Evolutionary conservation across 257 asterid genomes (phyloP).

Genomic region (Linaria vulgaris): DNA sequence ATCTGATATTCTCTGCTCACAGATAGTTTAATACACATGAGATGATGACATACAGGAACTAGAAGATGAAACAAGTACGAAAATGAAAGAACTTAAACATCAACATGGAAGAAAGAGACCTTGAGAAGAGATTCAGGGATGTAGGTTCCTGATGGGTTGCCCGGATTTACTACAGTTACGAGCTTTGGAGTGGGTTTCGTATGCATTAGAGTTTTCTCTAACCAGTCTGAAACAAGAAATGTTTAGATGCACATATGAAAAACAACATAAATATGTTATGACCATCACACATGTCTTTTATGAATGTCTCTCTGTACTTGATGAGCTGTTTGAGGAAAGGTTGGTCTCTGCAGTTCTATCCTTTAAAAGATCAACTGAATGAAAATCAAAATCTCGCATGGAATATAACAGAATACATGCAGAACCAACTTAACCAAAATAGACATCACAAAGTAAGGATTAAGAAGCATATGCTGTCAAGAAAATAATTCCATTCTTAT

Average conservation of each 20-base stretch:
- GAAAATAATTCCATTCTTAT: no score
- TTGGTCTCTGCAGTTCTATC: no score
- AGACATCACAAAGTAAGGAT: no score
- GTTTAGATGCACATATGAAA: neutral
- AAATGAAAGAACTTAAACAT: neutral
- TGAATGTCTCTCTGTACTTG: neutral
- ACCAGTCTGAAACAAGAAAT: constrained; percentile 65
- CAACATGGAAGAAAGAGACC: constrained; percentile 38
- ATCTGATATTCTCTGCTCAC: constrained; percentile 75
- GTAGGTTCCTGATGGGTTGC: constrained; percentile 98
- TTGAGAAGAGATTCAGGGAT: constrained; percentile 87
- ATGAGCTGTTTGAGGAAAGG: neutral
- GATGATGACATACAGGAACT: constrained; percentile 1
- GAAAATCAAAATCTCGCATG: no score
- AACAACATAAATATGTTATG: neutral
- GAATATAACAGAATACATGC: no score
- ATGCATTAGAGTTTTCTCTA: constrained; percentile 62
- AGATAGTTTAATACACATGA: constrained; percentile 7
- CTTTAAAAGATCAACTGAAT: no score
- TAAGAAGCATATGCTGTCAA: no score
- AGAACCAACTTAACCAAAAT: no score
- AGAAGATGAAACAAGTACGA: neutral
- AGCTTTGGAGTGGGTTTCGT: constrained; percentile 92
- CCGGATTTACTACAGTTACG: constrained; percentile 92
- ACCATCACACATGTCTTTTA: constrained; percentile 1